Percentiles rank a stretch among this genome's conserved stretches.
These are phyloP conservation scores for Nicotiana noctiflora DNA, from an alignment of 257 asterid species.

Conservation along the genomic window DNA sequence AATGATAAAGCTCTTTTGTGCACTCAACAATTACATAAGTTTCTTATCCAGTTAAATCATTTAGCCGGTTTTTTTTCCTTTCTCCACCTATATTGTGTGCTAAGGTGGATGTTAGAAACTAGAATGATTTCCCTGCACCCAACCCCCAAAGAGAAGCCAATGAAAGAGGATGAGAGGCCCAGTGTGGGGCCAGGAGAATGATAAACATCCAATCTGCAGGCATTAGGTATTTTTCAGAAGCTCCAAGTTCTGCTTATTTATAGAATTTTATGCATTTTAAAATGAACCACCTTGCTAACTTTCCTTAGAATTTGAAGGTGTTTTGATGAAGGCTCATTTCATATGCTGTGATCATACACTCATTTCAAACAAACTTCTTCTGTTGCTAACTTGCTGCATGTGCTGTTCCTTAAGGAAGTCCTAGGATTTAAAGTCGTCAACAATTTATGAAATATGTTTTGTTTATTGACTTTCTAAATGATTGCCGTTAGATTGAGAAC, in stretches of 20 bases:
- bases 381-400: slow-evolving; percentile 4
- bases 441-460: not conserved
- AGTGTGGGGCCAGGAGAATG: not conserved
- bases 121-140: not conserved
- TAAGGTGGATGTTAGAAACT: not conserved
- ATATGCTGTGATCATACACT: not conserved
- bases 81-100: not conserved
- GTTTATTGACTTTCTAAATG: not conserved
- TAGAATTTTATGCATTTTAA: not conserved
- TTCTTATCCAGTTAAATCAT: not conserved
- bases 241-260: not conserved
- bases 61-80: not conserved
- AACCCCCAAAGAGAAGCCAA: not conserved
- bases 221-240: not conserved
- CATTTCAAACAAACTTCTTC: not conserved
- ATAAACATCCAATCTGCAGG: not conserved
- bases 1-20: not conserved
- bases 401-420: not conserved
- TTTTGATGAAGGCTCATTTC: not conserved
- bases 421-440: not conserved
- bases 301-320: not conserved
- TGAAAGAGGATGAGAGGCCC: slow-evolving; percentile 1
- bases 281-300: not conserved
- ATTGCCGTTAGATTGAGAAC: not conserved
- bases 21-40: not conserved